phyloP scores from a whole-genome alignment of 208 protist genomes.

The Lotmaria passim region DNA sequence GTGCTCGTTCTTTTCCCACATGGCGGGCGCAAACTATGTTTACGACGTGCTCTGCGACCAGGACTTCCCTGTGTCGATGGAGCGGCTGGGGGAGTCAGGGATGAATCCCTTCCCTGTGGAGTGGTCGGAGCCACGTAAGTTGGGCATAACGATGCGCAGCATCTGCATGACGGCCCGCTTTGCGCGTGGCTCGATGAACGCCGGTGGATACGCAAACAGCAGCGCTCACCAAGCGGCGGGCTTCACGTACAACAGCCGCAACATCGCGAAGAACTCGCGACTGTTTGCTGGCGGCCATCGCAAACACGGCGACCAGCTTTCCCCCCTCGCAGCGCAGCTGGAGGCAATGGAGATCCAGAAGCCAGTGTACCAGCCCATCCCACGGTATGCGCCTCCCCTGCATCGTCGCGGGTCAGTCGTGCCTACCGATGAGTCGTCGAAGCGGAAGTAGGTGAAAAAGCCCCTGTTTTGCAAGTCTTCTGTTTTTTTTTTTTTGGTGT shows the following conservation, averaged over 20 bases:
- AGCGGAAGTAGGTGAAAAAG: not conserved
- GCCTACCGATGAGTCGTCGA: not conserved
- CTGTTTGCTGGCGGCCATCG: conserved; percentile 72
- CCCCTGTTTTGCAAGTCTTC: not conserved
- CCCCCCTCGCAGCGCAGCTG: conserved; percentile 72
- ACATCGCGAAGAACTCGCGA: conserved; percentile 60
- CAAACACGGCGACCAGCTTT: conserved; percentile 61
- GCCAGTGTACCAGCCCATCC: conserved; percentile 68
- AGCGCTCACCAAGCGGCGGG: conserved; percentile 44
- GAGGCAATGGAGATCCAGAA: conserved; percentile 69
- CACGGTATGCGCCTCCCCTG: conserved; percentile 84
- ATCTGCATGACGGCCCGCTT: conserved; percentile 84
- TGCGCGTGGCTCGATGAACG: conserved; percentile 76
- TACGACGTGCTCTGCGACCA: conserved; percentile 91
- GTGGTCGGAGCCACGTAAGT: conserved; percentile 86
- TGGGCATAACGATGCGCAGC: conserved; percentile 85
- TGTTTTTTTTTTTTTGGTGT: not conserved
- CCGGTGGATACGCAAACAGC: conserved; percentile 74
- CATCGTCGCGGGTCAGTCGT: conserved; percentile 48
- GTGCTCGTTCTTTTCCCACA: conserved; percentile 77
- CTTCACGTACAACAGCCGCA: conserved; percentile 74
- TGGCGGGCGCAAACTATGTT: conserved; percentile 72
- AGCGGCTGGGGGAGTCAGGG: conserved; percentile 78
- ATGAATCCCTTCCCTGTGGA: conserved; percentile 90
- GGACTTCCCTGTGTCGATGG: conserved; percentile 84